Evolutionary conservation across 805 yeast species (phyloP).

Genomic region (Nakazawaea anatomiae): DNA sequence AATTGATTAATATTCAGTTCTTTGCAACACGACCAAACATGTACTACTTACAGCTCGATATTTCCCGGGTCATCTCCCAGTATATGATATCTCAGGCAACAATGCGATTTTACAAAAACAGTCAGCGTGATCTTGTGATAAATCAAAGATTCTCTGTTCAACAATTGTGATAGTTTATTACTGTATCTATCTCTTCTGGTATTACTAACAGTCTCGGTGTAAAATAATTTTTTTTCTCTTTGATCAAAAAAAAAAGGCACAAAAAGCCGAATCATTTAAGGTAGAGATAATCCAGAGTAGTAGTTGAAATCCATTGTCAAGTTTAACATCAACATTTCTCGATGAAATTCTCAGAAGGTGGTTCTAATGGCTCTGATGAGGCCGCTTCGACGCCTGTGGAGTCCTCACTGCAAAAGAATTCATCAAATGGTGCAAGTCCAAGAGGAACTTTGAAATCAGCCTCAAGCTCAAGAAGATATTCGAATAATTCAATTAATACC

Average conservation of each 20-base stretch:
- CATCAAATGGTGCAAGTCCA: neutral
- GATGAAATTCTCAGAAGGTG: neutral
- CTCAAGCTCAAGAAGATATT: conserved; percentile 4
- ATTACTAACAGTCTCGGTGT: too few relatives aligned
- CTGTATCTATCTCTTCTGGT: too few relatives aligned
- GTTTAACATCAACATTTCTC: neutral
- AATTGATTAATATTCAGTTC: neutral
- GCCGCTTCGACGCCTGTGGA: neutral
- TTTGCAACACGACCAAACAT: too few relatives aligned
- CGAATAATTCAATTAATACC: neutral
- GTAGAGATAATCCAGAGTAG: neutral
- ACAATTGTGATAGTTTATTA: too few relatives aligned
- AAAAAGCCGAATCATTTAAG: neutral
- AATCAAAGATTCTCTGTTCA: too few relatives aligned
- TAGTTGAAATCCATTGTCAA: too few relatives aligned
- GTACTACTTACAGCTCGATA: neutral
- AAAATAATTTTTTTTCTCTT: too few relatives aligned
- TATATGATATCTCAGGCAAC: neutral
- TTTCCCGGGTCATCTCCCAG: conserved; percentile 1
- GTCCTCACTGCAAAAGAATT: neutral
- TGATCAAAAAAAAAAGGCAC: neutral
- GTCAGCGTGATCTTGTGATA: too few relatives aligned
- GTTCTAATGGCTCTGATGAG: neutral
- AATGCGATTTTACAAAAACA: too few relatives aligned
- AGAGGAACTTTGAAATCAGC: conserved; percentile 1